phyloP scores from a whole-genome alignment of 805 yeast species.

The Hanseniaspora valbyensis region DNA sequence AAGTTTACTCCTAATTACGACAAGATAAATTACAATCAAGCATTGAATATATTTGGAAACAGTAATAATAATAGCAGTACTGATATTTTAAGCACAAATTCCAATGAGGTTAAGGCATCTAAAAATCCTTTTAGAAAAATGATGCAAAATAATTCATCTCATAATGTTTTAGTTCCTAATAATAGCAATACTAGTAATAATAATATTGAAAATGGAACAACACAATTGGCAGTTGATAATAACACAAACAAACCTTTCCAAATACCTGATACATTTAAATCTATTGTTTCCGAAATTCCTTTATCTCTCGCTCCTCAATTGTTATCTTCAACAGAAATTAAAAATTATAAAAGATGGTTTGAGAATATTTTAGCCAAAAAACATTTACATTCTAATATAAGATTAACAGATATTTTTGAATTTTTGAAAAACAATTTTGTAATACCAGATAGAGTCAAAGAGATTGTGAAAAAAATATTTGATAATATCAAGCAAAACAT shows the following conservation, averaged over 20 bases:
- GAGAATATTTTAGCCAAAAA: slow-evolving; percentile 68
- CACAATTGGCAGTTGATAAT: no score
- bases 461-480: slow-evolving; percentile 42
- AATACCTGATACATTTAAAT: slow-evolving; percentile 29
- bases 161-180: no score
- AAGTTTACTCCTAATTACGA: slow-evolving; percentile 8
- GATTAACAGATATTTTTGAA: slow-evolving; percentile 63
- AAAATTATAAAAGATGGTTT: slow-evolving; percentile 89
- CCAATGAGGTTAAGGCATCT: background rate
- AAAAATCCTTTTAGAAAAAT: background rate
- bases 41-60: slow-evolving; percentile 4
- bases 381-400: slow-evolving; percentile 47
- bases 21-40: slow-evolving; percentile 1
- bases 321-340: slow-evolving; percentile 63
- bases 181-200: no score
- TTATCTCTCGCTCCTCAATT: slow-evolving; percentile 56
- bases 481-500: slow-evolving; percentile 43
- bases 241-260: slow-evolving; percentile 17
- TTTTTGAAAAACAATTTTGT: slow-evolving; percentile 69
- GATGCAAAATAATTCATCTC: no score
- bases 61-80: background rate
- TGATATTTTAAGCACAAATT: no score
- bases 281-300: slow-evolving; percentile 34
- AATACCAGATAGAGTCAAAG: slow-evolving; percentile 41
- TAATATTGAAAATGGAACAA: no score